Base-by-base conservation (phyloP, 768 basidiomycete species). In the Tylopilus plumbeoviolaceoides region DNA sequence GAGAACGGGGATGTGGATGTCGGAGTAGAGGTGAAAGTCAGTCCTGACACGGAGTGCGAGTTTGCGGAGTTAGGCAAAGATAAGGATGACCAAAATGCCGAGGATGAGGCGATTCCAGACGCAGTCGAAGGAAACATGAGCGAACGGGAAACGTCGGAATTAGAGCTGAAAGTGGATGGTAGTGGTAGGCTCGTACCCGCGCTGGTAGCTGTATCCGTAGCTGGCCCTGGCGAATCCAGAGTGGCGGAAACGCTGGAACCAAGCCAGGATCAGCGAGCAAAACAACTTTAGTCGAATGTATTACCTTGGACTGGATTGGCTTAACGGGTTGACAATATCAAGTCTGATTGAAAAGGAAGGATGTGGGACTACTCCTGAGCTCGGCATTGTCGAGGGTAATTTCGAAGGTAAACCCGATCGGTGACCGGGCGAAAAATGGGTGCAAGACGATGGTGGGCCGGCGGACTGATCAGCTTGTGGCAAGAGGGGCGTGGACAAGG, bases 101-200 rank as follows among this genome's bases (percentile, higher is more conserved):
- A 30, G 20, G 50, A 44, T 18, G 52, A 44, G 11, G 40, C 23
- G 9, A 30, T 51, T 20, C 36, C 27, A 35, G 48, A 52, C n/a
- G 40, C 35, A 54, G 53, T 33, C 7, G 23, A 40, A 15, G 18
- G 4, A 39, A 30, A 44, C 3, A 51, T 40, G 18, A 23, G 30
- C 5, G 51, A 42, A 36, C 44, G 10, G 46, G 57, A 53, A 55
- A 59, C 27, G 47, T 48, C 25, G 42, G 57, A 44, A 66, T 64
- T 47, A 59, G 64, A 57, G 53, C 50, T 44, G 40, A 46, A 48
- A 51, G 41, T 1, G 21, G 44, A 48, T 30, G 50, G 59, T 15
- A 43, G 41, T 25, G 47, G 48, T 38, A 47, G 30, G 59, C 53
- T 53, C 64, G 46, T 59, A 67, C 64, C 58, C 58, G 39, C 20